Evolutionary conservation across 352 stramenopile species (phyloP), one percentile per base, ranked within the genome.

Genomic region (Globisporangium nunn): DNA sequence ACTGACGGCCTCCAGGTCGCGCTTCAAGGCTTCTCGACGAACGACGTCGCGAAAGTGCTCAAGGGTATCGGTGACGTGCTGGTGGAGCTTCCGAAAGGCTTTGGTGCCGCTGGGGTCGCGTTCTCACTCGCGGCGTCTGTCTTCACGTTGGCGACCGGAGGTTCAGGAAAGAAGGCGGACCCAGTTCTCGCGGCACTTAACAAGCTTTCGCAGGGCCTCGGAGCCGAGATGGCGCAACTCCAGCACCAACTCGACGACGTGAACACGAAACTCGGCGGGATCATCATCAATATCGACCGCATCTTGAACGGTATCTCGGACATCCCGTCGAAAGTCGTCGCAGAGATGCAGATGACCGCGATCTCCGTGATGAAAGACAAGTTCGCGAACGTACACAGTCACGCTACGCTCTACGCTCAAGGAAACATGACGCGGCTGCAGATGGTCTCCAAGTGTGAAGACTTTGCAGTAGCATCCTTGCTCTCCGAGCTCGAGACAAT

Each of bases 401-500:
- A 66, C 6, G 53, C 72, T 0, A 51, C 66, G 35, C 62, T 74
- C n/a, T 81, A 72, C 51, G 62, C 69, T 0, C 30, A 46, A 6
- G 72, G 72, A 2, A 70, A 70, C 43, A 43, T 81, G 30, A 71
- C 72, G 14, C 56, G 63, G 0, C 54, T 44, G 5, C 72, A 81
- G 49, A 81, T 81, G 69, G 29, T 68, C 15, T 58, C 61, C n/a
- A 81, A 81, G 49, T 81, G 72, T 51, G 69, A 78, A 17, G 72
- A 81, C 46, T 81, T 72, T 48, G 56, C 68, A n/a, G 59, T 76
- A 47, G 57, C 70, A 7, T 55, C 69, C 10, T 57, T 71, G 14
- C 78, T 81, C 48, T 78, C 72, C 3, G 69, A 78, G 60, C 72
- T 81, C 0, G 67, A 75, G 23, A 81, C 72, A 14, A 74, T 81